Base-by-base conservation (phyloP, 441 rosid species). In the Eruca vesicaria region DNA sequence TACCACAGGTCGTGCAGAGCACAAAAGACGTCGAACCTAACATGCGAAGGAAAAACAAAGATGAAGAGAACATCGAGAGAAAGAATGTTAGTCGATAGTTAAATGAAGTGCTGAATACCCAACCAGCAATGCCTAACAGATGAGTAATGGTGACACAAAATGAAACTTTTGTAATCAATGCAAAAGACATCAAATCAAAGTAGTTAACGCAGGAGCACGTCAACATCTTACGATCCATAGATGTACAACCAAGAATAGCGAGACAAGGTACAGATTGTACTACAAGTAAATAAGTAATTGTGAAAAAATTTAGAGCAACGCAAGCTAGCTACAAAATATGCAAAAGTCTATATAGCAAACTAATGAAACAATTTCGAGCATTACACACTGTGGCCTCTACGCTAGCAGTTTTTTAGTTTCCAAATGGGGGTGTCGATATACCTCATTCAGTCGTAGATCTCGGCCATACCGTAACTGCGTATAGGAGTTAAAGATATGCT, bases 391-490 rank as follows among this genome's bases (percentile, higher is more conserved):
- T 21, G 11, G 60, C 26, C 69, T 61, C 53, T 58, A 55, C 48
- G 4, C 36, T 32, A 20, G 16, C 7, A 20, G 18, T n/a, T 16
- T 10, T 7, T 28, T 50, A 11, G 23, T 23, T 32, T 52, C 63
- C 23, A 50, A 68, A 26, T 29, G 16, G 32, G 71, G 72, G 50
- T 19, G 66, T 33, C 48, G 66, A 68, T 82, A 68, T 66, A 93
- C 99, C 98, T 96, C 98, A 85, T 96, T 96, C 82, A 93, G 84
- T 60, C 99, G 88, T 80, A 92, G 85, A 88, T 96, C 99, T 31
- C 97, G 88, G 73, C 99, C 99, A 85, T 87, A 96, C 31, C 90
- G 90, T 82, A 93, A 81, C 84, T 90, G 97, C 57, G 91, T 92
- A 82, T 86, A 84, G 66, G 92, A 93, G 86, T 86, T 90, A 78